These are phyloP conservation scores for Quercus aquifolioides DNA, from an alignment of 306 rosid species.

Conservation along the genomic window DNA sequence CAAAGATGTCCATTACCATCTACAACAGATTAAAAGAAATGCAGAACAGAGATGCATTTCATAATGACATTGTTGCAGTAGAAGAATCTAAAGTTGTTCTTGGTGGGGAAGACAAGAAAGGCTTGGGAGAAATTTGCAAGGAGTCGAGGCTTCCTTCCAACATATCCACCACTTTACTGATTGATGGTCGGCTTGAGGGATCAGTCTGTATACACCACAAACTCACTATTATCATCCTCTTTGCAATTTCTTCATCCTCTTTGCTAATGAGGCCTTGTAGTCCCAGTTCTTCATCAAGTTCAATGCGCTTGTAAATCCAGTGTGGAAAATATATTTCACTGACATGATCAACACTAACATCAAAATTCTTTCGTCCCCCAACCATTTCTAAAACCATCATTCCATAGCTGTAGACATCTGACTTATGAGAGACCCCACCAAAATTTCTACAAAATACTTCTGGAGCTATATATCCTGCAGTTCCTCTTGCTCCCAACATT, in stretches of 20 bases:
- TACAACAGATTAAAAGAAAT: no score
- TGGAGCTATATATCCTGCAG: conserved; percentile 37
- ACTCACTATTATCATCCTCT: conserved; percentile 24
- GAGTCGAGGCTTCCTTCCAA: conserved; percentile 23
- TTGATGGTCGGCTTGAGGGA: conserved; percentile 22
- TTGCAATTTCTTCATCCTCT: background rate
- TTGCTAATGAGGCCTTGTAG: background rate
- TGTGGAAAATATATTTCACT: conserved; percentile 37
- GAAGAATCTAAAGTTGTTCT: no score
- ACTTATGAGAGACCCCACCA: conserved; percentile 36
- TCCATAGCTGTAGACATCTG: conserved; percentile 39
- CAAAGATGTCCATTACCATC: no score
- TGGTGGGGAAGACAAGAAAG: no score
- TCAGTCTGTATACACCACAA: conserved; percentile 38
- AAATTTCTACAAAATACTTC: conserved; percentile 27
- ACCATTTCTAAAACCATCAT: conserved; percentile 43
- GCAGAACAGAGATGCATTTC: no score
- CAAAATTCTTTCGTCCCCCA: conserved; percentile 28
- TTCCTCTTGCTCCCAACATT: conserved; percentile 26
- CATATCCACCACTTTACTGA: conserved; percentile 31
- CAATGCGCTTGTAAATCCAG: conserved; percentile 35
- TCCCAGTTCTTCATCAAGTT: conserved; percentile 8
- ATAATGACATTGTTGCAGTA: no score
- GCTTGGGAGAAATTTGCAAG: background rate
- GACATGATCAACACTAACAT: background rate